phyloP scores from a whole-genome alignment of 1,284 basidiomycete species.

The Ustilago tritici region DNA sequence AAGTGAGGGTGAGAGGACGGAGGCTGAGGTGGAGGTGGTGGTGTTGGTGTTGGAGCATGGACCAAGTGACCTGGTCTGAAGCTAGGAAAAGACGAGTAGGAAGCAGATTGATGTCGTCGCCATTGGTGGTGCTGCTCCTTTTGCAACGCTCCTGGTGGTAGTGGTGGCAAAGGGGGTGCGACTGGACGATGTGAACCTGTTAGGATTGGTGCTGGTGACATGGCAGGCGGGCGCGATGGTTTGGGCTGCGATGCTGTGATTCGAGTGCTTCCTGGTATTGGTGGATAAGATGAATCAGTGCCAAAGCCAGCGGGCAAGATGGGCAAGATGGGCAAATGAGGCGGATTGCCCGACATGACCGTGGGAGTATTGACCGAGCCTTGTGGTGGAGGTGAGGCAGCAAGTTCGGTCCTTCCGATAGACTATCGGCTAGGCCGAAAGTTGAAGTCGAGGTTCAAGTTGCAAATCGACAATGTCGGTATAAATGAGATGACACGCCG shows the following conservation, averaged over 20 bases:
- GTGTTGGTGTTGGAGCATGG: conserved; percentile 29
- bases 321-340: conserved; percentile 54
- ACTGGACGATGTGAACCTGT: conserved; percentile 26
- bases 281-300: conserved; percentile 61
- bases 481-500: not conserved
- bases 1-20: conserved; percentile 20
- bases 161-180: conserved; percentile 51
- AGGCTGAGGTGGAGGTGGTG: conserved; percentile 24
- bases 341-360: conserved; percentile 37
- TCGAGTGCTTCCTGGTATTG: conserved; percentile 49
- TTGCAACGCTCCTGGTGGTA: conserved; percentile 47
- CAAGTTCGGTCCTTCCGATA: conserved; percentile 2
- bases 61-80: conserved; percentile 44
- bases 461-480: not conserved
- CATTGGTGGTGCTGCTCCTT: conserved; percentile 50
- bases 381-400: not conserved
- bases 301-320: conserved; percentile 61
- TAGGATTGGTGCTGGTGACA: conserved; percentile 6
- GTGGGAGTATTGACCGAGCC: not conserved
- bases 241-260: conserved; percentile 39
- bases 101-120: conserved; percentile 27
- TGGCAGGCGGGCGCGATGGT: conserved; percentile 12
- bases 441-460: not conserved
- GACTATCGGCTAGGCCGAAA: conserved; percentile 2
- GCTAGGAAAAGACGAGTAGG: conserved; percentile 23